Conservation (phyloP, 305 asterid genomes). For the Fraxinus latifolia region DNA sequence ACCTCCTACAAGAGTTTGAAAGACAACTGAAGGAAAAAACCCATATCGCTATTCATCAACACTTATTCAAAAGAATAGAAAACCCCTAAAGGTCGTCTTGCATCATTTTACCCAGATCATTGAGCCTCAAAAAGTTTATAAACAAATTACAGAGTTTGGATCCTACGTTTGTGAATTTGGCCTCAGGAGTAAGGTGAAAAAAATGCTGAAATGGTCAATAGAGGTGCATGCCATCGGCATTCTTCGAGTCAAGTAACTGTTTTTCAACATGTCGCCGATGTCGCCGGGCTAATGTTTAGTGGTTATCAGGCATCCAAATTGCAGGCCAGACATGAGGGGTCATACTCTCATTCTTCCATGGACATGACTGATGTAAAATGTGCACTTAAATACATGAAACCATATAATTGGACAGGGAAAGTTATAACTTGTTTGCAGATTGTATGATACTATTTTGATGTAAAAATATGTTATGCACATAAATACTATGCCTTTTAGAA, state of each 20-base stretch:
- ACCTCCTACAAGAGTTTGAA: slow-evolving; percentile 58
- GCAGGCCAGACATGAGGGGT: background rate
- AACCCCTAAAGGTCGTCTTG: background rate
- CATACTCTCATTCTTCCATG: background rate
- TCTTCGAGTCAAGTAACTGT: background rate
- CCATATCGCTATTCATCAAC: background rate
- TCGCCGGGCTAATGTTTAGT: background rate
- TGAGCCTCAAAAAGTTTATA: background rate
- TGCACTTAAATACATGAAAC: background rate
- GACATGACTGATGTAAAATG: background rate
- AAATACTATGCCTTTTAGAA: background rate
- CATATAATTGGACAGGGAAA: background rate
- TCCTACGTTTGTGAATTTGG: background rate
- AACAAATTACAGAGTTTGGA: background rate
- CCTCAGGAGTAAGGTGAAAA: background rate
- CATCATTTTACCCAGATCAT: background rate
- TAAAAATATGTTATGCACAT: background rate
- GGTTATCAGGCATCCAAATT: background rate
- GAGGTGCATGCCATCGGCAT: background rate
- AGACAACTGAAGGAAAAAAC: background rate
- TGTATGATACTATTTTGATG: background rate
- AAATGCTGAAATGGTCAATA: background rate
- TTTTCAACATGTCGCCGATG: background rate
- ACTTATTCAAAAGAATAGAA: background rate
- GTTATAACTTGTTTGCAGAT: background rate